Base-by-base conservation (phyloP, 2,329 filamentous ascomycete genomes). In the Shiraia sp. region DNA sequence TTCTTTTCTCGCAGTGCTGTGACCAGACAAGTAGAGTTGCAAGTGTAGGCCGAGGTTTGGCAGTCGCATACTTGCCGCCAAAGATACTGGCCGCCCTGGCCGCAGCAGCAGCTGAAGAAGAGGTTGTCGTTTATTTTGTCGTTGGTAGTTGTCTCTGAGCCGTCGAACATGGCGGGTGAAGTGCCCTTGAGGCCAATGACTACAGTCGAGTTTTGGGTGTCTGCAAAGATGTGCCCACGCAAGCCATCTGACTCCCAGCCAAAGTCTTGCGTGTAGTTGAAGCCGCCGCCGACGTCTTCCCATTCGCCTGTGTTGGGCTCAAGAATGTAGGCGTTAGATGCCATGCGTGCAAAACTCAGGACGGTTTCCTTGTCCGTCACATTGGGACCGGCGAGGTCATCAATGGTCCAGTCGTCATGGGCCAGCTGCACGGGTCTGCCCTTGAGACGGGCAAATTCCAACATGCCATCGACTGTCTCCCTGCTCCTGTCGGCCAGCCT, bases 91-190 rank as follows among this genome's bases (percentile, higher is more conserved):
- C 91, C 90, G 58, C 95, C 91, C 71, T 96, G 90, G 3, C 84
- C 93, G 71, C 93, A 99, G 70, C 93, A 99, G 73, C 93, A 99
- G 64, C 91, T 95, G 73, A 96, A 96, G 71, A 95, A 96, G 8
- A 99, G 78, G 65, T 99, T 99, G 71, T 99, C 93, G 67, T 97
- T 99, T 61, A 91, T 77, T 74, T 99, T 99, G 73, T 99, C 93
- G 56, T 96, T 96, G 17, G 90, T 95, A 0, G 92, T 97, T 1
- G 93, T 97, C 36, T 91, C 92, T 26, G 92, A 88, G n/a, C 93
- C 93, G 67, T 97, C 92, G 64, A 96, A 97, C 3, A 97, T 85
- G 10, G 93, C 92, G 2, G 86, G 82, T 7, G 73, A 88, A 0
- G 91, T 96, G 39, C 92, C 93, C 72, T 99, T 99, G 42, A 99